Conservation (phyloP, 352 stramenopile species). For the Pythium monospermum region DNA sequence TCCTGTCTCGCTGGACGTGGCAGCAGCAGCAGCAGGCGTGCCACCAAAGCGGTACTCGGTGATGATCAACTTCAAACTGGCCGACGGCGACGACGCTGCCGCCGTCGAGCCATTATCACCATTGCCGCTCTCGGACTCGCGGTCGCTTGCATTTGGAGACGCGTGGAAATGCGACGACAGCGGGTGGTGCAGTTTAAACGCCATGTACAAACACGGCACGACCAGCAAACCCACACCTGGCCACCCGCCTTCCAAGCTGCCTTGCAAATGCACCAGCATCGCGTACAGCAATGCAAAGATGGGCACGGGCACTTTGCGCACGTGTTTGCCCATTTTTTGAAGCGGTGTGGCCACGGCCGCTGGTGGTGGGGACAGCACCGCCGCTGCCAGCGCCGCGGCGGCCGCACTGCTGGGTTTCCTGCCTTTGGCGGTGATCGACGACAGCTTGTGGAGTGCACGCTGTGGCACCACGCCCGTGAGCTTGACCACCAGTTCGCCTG, state of each 20-base stretch:
- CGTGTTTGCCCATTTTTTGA: slow-evolving; percentile 3
- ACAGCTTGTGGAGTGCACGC: slow-evolving; percentile 39
- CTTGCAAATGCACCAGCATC: slow-evolving; percentile 53
- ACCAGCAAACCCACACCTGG: slow-evolving; percentile 41
- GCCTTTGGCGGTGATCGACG: slow-evolving; percentile 9
- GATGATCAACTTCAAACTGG: slow-evolving; percentile 70
- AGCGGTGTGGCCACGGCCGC: slow-evolving; percentile 5
- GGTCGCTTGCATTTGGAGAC: slow-evolving; percentile 20
- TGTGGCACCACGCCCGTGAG: slow-evolving; percentile 46
- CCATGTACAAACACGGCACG: slow-evolving; percentile 59
- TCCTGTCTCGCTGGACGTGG: slow-evolving; percentile 6
- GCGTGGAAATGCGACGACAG: slow-evolving; percentile 59
- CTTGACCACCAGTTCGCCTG: slow-evolving; percentile 55
- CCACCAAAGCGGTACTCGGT: slow-evolving; percentile 61
- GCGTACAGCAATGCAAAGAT: slow-evolving; percentile 73
- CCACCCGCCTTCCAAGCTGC: too few species aligned
- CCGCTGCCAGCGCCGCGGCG: slow-evolving; percentile 11
- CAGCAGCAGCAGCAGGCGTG: too few species aligned
- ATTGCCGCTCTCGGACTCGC: slow-evolving; percentile 14
- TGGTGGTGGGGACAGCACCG: background rate
- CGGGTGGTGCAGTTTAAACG: slow-evolving; percentile 69
- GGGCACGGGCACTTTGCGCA: slow-evolving; percentile 47
- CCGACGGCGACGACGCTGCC: slow-evolving; percentile 14
- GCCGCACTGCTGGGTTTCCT: slow-evolving; percentile 11
- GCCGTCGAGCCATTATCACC: slow-evolving; percentile 4